Evolutionary conservation across 2,329 filamentous ascomycete genomes (phyloP).

Genomic region (Botrytis fabae): DNA sequence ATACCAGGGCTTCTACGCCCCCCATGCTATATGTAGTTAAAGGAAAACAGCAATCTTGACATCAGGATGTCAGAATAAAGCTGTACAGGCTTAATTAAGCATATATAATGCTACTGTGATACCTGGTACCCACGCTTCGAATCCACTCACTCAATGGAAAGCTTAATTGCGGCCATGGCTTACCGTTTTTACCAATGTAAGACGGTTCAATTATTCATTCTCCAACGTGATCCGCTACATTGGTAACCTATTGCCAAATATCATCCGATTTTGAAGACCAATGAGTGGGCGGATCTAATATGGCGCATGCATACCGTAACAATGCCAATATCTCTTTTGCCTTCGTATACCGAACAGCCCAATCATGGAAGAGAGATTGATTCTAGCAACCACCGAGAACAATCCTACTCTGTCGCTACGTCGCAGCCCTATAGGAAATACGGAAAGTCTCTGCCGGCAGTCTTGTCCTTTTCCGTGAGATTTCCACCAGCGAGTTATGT

Average conservation of each 20-base stretch:
- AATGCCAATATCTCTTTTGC: not conserved
- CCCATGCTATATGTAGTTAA: not conserved
- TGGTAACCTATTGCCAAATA: not conserved
- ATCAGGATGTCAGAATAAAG: constrained; percentile 15
- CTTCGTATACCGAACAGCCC: not conserved
- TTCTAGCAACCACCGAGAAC: not conserved
- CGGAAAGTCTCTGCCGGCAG: not conserved
- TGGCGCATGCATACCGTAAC: not conserved
- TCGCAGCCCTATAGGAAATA: constrained; percentile 3
- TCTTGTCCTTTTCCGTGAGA: not conserved
- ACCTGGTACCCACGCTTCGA: not conserved
- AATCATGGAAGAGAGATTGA: not conserved
- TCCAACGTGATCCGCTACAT: not conserved
- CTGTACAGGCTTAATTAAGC: not conserved
- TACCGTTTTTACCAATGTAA: not conserved
- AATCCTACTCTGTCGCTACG: not conserved
- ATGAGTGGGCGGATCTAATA: not conserved
- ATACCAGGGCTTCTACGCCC: not conserved
- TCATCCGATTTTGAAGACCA: not conserved
- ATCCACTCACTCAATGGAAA: not conserved
- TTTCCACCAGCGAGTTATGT: not conserved
- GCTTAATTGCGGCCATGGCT: constrained; percentile 2
- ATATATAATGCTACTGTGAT: not conserved
- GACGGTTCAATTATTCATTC: constrained; percentile 1
- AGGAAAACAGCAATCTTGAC: not conserved